Evolutionary conservation across 768 basidiomycete species (phyloP), one percentile per base, ranked within the genome.

Genomic region (Multifurca ochricompacta): DNA sequence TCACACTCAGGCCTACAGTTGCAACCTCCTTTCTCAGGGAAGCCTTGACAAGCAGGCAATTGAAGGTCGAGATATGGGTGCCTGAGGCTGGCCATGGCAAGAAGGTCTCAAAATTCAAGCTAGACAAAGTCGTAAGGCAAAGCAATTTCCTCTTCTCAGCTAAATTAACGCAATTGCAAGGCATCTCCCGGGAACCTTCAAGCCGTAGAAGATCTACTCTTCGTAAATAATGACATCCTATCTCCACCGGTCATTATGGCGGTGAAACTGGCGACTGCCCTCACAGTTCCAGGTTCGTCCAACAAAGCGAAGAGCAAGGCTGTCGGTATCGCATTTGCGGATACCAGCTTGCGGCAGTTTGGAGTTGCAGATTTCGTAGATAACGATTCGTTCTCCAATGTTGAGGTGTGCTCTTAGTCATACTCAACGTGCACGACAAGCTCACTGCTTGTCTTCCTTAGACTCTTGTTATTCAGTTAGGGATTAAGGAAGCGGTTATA

Each of bases 391-490:
- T 98, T 94, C 69, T 93, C 91, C 1, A 99, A 98, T 63, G 84
- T 87, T 3, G 95, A 99, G 77, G 95, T 91, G 55, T 37, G 70
- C 19, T 10, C 18, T 27, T 43, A 6, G 51, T 13, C 16, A n/a
- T 48, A 14, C 19, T 44, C 32, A 19, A 21, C 31, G 11, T 25
- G 51, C 11, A 16, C 32, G 35, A n/a, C 23, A 8, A 39, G 48
- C 30, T 41, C 57, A 31, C 58, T 35, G 16, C 28, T 25, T 35
- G 23, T 39, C 11, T 42, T 37, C 11, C 23, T 7, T 63, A 97
- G 95, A 92, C 92, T 2, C 78, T 98, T 31, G 73, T 97, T 32
- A 98, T 98, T 55, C 96, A 99, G 67, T 79, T 98, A 2, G 93
- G 91, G 0, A 90, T 92, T n/a, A 98, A 98, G 67, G 96, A 99